phyloP scores from a whole-genome alignment of 345 rosid genomes.

The Euphorbia peplus region DNA sequence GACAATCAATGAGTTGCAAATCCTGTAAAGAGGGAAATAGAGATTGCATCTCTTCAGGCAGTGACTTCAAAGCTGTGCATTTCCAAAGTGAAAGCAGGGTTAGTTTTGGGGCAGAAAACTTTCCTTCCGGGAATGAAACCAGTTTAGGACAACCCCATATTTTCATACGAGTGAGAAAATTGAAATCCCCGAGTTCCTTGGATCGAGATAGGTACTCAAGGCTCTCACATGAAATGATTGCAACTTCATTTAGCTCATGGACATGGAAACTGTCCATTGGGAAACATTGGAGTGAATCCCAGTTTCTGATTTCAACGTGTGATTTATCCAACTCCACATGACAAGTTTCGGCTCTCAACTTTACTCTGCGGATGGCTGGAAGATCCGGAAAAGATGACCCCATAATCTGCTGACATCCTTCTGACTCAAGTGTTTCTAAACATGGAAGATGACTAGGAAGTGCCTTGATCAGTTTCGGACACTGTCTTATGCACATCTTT shows the following conservation, averaged over 20 bases:
- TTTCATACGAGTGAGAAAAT: not conserved
- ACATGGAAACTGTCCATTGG: not conserved
- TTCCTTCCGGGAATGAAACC: constrained; percentile 3
- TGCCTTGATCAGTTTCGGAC: not conserved
- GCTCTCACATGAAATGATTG: not conserved
- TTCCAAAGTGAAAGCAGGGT: not conserved
- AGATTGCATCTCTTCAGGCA: constrained; percentile 12
- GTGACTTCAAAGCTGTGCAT: constrained; percentile 13
- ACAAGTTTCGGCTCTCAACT: not conserved
- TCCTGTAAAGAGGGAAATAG: constrained; percentile 14
- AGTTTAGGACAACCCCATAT: not conserved
- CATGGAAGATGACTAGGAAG: not conserved
- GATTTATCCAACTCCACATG: not conserved
- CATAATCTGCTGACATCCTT: not conserved
- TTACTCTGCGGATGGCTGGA: not conserved
- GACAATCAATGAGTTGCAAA: constrained; percentile 3
- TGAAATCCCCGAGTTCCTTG: not conserved
- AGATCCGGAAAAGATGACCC: not conserved
- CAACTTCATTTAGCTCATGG: not conserved
- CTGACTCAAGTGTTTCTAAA: not conserved
- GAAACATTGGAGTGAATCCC: constrained; percentile 2
- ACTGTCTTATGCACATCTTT: not conserved
- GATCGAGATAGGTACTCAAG: not conserved
- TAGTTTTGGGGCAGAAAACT: constrained; percentile 7
- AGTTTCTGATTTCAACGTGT: not conserved